Evolutionary conservation across 768 basidiomycete species (phyloP).

Genomic region (Tulasnella sp.): DNA sequence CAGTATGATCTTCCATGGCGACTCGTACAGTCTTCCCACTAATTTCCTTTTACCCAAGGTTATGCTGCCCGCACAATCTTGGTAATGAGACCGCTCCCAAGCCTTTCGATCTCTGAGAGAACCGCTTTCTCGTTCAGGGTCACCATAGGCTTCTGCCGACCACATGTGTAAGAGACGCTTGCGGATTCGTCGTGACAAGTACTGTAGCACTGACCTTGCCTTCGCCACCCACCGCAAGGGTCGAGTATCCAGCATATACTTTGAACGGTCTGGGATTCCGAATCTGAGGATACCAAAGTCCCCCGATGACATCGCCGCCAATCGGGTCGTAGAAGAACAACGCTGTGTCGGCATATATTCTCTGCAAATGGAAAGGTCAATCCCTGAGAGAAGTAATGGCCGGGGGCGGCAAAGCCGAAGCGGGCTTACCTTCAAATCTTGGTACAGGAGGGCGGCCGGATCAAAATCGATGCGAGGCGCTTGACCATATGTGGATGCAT

Average conservation of each 20-base stretch:
- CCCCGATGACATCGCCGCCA: constrained; percentile 70
- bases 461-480: constrained; percentile 59
- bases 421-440: constrained; percentile 58
- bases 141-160: constrained; percentile 52
- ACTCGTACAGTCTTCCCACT: too few relatives aligned
- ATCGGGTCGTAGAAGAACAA: constrained; percentile 75
- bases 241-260: constrained; percentile 73
- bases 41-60: too few relatives aligned
- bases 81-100: constrained; percentile 52
- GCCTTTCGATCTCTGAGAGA: constrained; percentile 60
- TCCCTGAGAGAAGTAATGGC: background rate
- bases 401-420: background rate
- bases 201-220: too few relatives aligned
- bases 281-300: constrained; percentile 74
- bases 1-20: too few relatives aligned
- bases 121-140: constrained; percentile 54
- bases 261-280: constrained; percentile 56
- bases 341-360: constrained; percentile 60
- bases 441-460: constrained; percentile 53
- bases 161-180: background rate
- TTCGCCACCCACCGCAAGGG: too few relatives aligned
- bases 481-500: constrained; percentile 24
- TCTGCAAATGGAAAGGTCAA: constrained; percentile 30
- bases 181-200: too few relatives aligned
- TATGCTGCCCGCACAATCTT: constrained; percentile 17